Evolutionary conservation across 768 basidiomycete genomes (phyloP).

Genomic region (Macrocybe gigantea): DNA sequence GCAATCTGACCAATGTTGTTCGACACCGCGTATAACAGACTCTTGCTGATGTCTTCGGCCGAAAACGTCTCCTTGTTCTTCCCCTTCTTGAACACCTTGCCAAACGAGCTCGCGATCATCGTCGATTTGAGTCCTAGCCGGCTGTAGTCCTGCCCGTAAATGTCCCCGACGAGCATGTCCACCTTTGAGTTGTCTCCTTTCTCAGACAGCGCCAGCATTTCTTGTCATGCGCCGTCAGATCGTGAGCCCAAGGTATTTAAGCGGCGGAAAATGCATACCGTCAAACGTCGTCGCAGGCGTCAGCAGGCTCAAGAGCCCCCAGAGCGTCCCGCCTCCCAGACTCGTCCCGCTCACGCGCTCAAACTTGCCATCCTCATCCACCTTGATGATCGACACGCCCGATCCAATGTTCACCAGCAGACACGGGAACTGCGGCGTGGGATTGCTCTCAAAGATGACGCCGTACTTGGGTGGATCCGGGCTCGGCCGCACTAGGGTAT

Average conservation of each 20-base stretch:
- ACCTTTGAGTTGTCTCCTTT: slow-evolving; percentile 88
- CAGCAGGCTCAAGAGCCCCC: slow-evolving; percentile 90
- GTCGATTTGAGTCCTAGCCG: slow-evolving; percentile 95
- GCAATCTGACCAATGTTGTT: slow-evolving; percentile 99
- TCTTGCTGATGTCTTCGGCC: slow-evolving; percentile 91
- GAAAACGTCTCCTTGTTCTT: slow-evolving; percentile 73
- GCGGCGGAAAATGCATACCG: slow-evolving; percentile 50
- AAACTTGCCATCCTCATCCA: slow-evolving; percentile 91
- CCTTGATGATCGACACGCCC: slow-evolving; percentile 95
- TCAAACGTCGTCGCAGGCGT: slow-evolving; percentile 96
- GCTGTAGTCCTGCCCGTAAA: slow-evolving; percentile 97
- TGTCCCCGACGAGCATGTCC: slow-evolving; percentile 99
- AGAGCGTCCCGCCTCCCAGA: slow-evolving; percentile 93
- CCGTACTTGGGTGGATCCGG: slow-evolving; percentile 87
- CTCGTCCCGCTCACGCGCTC: slow-evolving; percentile 98
- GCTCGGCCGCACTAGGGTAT: slow-evolving; percentile 70
- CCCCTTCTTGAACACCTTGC: slow-evolving; percentile 94
- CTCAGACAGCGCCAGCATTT: slow-evolving; percentile 95
- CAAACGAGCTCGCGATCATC: slow-evolving; percentile 97
- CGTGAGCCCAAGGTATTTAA: slow-evolving; percentile 5
- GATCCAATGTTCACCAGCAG: slow-evolving; percentile 97
- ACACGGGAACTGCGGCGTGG: slow-evolving; percentile 88
- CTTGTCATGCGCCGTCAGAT: slow-evolving; percentile 33
- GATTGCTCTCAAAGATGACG: slow-evolving; percentile 81
- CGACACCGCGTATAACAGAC: slow-evolving; percentile 91